Percentiles rank a stretch among this genome's conserved stretches.
phyloP scores from a whole-genome alignment of 306 rosid genomes.

The Oemleria cerasiformis region DNA sequence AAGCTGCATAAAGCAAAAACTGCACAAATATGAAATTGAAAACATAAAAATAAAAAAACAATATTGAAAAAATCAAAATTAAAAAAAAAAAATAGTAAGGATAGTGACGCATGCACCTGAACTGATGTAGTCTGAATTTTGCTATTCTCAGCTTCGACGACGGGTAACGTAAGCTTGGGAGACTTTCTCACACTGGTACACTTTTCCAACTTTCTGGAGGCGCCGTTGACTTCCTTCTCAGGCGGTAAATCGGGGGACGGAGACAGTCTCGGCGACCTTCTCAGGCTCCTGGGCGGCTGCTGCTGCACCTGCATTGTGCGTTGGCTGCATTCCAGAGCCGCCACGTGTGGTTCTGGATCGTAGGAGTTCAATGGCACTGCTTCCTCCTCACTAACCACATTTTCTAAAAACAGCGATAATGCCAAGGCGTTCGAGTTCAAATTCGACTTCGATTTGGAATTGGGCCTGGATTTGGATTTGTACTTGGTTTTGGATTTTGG shows the following conservation, averaged over 20 bases:
- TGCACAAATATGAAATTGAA: no score
- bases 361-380: slow-evolving; percentile 12
- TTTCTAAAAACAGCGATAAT: background rate
- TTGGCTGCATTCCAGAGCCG: background rate
- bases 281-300: background rate
- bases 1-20: no score
- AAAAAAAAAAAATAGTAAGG: background rate
- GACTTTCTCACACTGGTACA: slow-evolving; percentile 20
- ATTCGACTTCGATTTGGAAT: background rate
- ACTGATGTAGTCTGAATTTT: background rate
- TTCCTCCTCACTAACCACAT: background rate
- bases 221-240: slow-evolving; percentile 5
- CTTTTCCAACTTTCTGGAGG: background rate
- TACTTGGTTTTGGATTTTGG: slow-evolving; percentile 1
- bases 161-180: slow-evolving; percentile 20
- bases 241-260: background rate
- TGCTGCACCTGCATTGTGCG: background rate
- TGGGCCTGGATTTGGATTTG: background rate
- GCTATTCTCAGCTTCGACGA: slow-evolving; percentile 2
- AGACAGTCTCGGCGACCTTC: slow-evolving; percentile 38
- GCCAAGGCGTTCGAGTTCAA: background rate
- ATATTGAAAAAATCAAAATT: no score
- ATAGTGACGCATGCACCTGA: slow-evolving; percentile 30
- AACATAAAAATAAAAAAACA: no score
- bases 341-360: background rate